These are phyloP conservation scores for Terfezia boudieri DNA, from an alignment of 495 filamentous ascomycete species.

Conservation along the genomic window DNA sequence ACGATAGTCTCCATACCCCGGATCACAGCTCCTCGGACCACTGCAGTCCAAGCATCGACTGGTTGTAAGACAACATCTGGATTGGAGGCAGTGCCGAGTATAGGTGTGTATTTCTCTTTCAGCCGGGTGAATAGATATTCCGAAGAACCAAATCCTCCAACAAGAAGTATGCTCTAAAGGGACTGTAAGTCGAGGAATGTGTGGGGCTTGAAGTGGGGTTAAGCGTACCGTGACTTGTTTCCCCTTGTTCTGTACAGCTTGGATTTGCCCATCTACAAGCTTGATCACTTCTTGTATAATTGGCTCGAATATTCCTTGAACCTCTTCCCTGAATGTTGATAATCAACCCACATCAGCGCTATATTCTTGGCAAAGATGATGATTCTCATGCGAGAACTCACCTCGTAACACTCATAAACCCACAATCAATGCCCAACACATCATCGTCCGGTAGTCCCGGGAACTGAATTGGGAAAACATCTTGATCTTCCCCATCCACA, in stretches of 20 bases:
- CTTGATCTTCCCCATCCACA: slow-evolving; percentile 31
- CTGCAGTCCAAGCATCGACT: slow-evolving; percentile 24
- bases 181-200: not conserved
- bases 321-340: not conserved
- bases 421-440: slow-evolving; percentile 35
- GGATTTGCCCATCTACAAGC: slow-evolving; percentile 11
- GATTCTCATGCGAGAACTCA: slow-evolving; percentile 1
- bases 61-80: slow-evolving; percentile 26
- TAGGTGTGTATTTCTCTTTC: slow-evolving; percentile 19
- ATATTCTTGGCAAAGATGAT: not conserved
- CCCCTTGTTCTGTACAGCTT: slow-evolving; percentile 8
- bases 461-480: slow-evolving; percentile 26
- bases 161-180: slow-evolving; percentile 21
- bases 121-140: slow-evolving; percentile 20
- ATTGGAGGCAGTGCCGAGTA: slow-evolving; percentile 20
- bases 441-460: slow-evolving; percentile 51
- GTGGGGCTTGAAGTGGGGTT: not conserved
- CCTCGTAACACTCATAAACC: slow-evolving; percentile 37
- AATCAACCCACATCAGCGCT: not conserved
- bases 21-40: slow-evolving; percentile 13
- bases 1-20: slow-evolving; percentile 22
- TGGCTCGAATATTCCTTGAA: slow-evolving; percentile 20
- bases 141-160: slow-evolving; percentile 26
- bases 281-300: slow-evolving; percentile 20
- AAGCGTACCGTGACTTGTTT: slow-evolving; percentile 19